phyloP scores from a whole-genome alignment of 805 yeast species.

The Grigorovia humatica region DNA sequence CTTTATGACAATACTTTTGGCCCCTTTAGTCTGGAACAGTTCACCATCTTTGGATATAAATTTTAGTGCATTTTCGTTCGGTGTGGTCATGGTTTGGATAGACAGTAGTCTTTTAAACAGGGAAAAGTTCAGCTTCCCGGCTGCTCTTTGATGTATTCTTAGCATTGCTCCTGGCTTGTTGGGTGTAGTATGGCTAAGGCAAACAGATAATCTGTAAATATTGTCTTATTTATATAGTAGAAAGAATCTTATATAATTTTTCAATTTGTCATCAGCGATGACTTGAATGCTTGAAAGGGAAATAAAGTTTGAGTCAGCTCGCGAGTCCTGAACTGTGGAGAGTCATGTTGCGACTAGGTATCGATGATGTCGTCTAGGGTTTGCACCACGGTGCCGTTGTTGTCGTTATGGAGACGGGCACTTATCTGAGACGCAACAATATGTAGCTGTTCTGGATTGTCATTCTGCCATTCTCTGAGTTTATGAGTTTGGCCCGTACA shows the following conservation, averaged over 20 bases:
- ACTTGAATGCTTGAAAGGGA: not conserved
- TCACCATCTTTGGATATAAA: slow-evolving; percentile 37
- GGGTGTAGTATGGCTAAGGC: not conserved
- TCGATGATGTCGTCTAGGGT: slow-evolving; percentile 4
- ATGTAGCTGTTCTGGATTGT: slow-evolving; percentile 65
- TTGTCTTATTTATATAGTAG: not conserved
- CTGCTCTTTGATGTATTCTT: not conserved
- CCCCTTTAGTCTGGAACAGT: slow-evolving; percentile 23
- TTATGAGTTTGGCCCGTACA: slow-evolving; percentile 63
- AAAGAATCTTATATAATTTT: not conserved
- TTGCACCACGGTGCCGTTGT: not conserved
- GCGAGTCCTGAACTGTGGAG: too few species aligned
- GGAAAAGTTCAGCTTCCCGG: not conserved
- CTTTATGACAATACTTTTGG: slow-evolving; percentile 26
- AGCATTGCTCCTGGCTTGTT: not conserved
- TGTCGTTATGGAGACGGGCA: slow-evolving; percentile 20
- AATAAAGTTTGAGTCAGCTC: not conserved
- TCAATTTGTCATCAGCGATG: slow-evolving; percentile 1
- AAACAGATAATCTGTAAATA: too few species aligned
- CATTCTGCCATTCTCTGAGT: slow-evolving; percentile 63
- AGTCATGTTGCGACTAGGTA: too few species aligned
- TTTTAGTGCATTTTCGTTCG: slow-evolving; percentile 67
- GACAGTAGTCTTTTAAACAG: slow-evolving; percentile 11
- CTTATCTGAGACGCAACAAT: slow-evolving; percentile 59
- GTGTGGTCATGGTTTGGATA: slow-evolving; percentile 48